A percentile compares a stretch with the other conserved stretches of the same genome.
Evolutionary conservation across 2,329 filamentous ascomycete genomes (phyloP).

Genomic region (Teratosphaeria epicoccoides): DNA sequence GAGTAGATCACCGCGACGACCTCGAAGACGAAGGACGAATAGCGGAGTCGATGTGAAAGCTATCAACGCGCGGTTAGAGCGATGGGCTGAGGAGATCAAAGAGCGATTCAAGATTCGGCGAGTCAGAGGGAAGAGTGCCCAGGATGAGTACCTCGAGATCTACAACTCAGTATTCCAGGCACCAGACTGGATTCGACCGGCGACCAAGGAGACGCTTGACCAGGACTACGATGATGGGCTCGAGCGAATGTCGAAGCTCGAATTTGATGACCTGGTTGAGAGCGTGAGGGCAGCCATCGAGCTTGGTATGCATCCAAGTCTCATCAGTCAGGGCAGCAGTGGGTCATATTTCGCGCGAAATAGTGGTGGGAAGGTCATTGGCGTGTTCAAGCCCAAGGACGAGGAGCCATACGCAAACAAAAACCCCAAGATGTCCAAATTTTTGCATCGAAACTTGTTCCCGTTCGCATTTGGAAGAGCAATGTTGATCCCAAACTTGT

Average conservation of each 20-base stretch:
- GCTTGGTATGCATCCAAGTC: slow-evolving; percentile 80
- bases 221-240: slow-evolving; percentile 32
- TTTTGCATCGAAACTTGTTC: slow-evolving; percentile 95
- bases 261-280: slow-evolving; percentile 83
- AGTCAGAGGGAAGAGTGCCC: slow-evolving; percentile 60
- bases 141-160: slow-evolving; percentile 85
- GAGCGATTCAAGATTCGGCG: slow-evolving; percentile 86
- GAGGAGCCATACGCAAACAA: slow-evolving; percentile 95
- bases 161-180: slow-evolving; percentile 95
- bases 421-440: slow-evolving; percentile 99
- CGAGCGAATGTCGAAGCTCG: slow-evolving; percentile 60
- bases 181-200: slow-evolving; percentile 74
- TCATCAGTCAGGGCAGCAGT: slow-evolving; percentile 95
- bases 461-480: slow-evolving; percentile 94
- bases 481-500: slow-evolving; percentile 92
- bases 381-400: slow-evolving; percentile 98
- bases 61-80: slow-evolving; percentile 88
- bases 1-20: slow-evolving; percentile 19
- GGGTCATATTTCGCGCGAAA: slow-evolving; percentile 97
- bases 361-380: slow-evolving; percentile 82
- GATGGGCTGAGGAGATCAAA: slow-evolving; percentile 97
- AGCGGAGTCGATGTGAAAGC: slow-evolving; percentile 88
- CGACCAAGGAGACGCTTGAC: slow-evolving; percentile 64
- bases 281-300: slow-evolving; percentile 85
- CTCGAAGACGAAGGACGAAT: slow-evolving; percentile 59